These are phyloP conservation scores for Clausena lansium DNA, from an alignment of 345 rosid genomes.

Conservation along the genomic window DNA sequence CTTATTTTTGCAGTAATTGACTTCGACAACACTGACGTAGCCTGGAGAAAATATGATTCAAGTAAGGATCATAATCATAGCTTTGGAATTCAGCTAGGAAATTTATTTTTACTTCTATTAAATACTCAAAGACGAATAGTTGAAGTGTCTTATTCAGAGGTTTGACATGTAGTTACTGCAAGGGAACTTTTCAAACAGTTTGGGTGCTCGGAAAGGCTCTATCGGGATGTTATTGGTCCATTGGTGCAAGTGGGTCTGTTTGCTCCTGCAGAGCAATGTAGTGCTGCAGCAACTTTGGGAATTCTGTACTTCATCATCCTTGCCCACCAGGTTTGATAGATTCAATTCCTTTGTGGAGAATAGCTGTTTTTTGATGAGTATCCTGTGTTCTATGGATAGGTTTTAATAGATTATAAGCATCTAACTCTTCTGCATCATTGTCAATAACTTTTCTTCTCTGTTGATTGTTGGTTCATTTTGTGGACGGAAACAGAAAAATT, in stretches of 20 bases:
- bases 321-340: constrained; percentile 51
- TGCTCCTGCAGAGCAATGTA: constrained; percentile 61
- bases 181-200: constrained; percentile 67
- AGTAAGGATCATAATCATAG: constrained; percentile 33
- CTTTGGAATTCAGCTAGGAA: constrained; percentile 1
- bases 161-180: constrained; percentile 51
- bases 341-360: neutral
- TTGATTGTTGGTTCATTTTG: neutral
- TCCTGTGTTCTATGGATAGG: neutral
- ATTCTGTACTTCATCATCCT: constrained; percentile 43
- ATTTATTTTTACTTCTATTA: constrained; percentile 13
- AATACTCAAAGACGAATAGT: constrained; percentile 9
- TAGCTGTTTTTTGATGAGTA: neutral
- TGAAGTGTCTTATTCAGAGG: constrained; percentile 37
- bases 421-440: neutral
- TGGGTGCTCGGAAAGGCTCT: constrained; percentile 58
- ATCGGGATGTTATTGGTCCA: constrained; percentile 38
- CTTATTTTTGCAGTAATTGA: constrained; percentile 43
- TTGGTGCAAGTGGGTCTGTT: constrained; percentile 65
- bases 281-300: constrained; percentile 64
- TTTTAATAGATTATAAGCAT: neutral
- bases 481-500: constrained; percentile 40
- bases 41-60: constrained; percentile 70
- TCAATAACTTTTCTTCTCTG: neutral
- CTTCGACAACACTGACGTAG: constrained; percentile 64